Conservation (phyloP, 768 basidiomycete genomes). For the Tulasnella sp. region DNA sequence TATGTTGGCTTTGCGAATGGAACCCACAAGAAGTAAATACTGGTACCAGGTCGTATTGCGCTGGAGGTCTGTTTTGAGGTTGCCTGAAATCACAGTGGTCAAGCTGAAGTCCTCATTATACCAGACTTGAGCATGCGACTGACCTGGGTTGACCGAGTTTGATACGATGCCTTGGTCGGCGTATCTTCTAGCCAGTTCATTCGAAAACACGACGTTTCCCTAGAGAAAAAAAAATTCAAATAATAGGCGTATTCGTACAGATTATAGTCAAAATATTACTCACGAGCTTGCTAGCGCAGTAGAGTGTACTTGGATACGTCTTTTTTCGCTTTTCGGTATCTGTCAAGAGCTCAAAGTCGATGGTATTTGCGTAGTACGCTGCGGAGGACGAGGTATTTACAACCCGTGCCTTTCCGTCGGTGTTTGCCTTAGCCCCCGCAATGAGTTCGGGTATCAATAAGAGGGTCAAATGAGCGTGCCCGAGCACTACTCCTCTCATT, state of each 20-base stretch:
- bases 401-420: constrained; percentile 20
- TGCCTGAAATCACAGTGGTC: background rate
- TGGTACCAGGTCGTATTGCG: constrained; percentile 3
- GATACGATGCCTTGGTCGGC: constrained; percentile 21
- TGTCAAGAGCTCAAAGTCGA: constrained; percentile 37
- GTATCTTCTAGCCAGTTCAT: constrained; percentile 21
- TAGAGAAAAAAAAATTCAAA: background rate
- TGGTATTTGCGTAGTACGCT: background rate
- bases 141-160: constrained; percentile 25
- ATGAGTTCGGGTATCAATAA: constrained; percentile 13
- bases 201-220: constrained; percentile 23
- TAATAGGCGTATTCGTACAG: background rate
- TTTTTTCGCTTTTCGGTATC: constrained; percentile 25
- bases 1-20: background rate
- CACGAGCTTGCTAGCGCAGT: constrained; percentile 34
- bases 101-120: background rate
- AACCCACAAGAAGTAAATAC: constrained; percentile 16
- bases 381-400: constrained; percentile 11
- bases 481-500: constrained; percentile 26
- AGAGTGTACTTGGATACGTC: background rate
- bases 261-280: background rate
- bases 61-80: constrained; percentile 23
- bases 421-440: constrained; percentile 8
- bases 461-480: constrained; percentile 18
- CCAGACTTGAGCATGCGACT: background rate